Evolutionary conservation across 208 protist species (phyloP).

Genomic region (Trypanosoma brucei): DNA sequence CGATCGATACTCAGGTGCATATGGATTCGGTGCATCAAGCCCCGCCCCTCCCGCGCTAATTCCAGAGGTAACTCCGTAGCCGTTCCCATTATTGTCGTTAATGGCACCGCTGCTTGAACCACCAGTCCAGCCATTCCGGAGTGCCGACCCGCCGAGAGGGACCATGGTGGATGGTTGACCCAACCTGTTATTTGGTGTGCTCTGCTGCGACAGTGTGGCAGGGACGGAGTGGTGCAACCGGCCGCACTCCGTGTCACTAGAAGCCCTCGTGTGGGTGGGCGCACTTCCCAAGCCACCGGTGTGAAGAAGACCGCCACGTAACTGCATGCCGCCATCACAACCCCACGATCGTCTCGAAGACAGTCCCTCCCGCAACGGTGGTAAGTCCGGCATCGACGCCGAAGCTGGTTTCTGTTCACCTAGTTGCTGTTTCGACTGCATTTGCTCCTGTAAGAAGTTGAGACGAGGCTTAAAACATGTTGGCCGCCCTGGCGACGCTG

Average conservation of each 20-base stretch:
- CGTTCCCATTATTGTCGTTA: conserved; percentile 13
- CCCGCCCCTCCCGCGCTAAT: neutral
- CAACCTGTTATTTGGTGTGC: neutral
- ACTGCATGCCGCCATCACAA: neutral
- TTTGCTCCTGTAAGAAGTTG: neutral
- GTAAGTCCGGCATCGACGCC: conserved; percentile 9
- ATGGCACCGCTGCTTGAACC: conserved; percentile 8
- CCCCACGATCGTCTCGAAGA: conserved; percentile 1
- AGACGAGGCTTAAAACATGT: neutral
- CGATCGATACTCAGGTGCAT: conserved; percentile 52
- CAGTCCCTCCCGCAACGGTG: conserved; percentile 13
- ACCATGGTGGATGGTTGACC: conserved; percentile 3
- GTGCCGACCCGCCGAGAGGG: neutral
- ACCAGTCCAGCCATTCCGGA: neutral
- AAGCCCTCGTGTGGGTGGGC: no score
- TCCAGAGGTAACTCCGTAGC: neutral
- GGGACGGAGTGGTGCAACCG: no score
- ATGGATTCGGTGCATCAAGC: conserved; percentile 38
- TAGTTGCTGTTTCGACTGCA: neutral
- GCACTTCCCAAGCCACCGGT: neutral
- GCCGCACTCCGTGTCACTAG: no score
- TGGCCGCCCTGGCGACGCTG: no score
- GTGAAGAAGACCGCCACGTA: neutral
- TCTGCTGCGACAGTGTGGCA: no score
- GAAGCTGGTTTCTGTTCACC: neutral